Conservation (phyloP, 2,329 filamentous ascomycete genomes). For the Colletotrichum sp. region DNA sequence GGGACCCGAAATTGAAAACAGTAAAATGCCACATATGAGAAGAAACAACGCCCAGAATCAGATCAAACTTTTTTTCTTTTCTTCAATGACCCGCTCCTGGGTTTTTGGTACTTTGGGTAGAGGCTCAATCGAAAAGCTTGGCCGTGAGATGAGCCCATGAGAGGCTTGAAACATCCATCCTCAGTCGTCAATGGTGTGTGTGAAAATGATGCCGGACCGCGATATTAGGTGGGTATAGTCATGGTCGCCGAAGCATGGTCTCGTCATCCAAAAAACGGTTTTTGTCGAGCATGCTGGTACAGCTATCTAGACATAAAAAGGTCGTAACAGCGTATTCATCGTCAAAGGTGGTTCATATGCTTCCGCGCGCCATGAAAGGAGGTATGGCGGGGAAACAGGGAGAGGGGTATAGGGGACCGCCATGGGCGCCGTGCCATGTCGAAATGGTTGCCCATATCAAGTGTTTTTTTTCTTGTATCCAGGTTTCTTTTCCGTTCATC, state of each 20-base stretch:
- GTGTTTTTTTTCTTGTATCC: slow-evolving; percentile 42
- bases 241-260: slow-evolving; percentile 37
- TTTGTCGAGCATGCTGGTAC: slow-evolving; percentile 33
- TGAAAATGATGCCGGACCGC: slow-evolving; percentile 9
- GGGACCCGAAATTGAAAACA: not conserved
- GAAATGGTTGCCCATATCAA: slow-evolving; percentile 46
- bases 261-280: slow-evolving; percentile 20
- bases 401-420: slow-evolving; percentile 30
- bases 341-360: slow-evolving; percentile 36
- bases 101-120: not conserved
- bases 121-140: slow-evolving; percentile 1
- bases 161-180: not conserved
- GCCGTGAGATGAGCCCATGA: not conserved
- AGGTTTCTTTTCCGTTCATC: slow-evolving; percentile 40
- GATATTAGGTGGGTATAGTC: slow-evolving; percentile 45
- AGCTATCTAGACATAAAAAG: slow-evolving; percentile 50
- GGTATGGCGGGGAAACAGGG: slow-evolving; percentile 22
- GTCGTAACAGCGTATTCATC: slow-evolving; percentile 51
- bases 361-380: slow-evolving; percentile 20
- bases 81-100: slow-evolving; percentile 8
- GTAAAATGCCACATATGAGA: not conserved
- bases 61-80: slow-evolving; percentile 19
- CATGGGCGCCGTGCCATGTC: slow-evolving; percentile 35
- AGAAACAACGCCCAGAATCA: slow-evolving; percentile 6
- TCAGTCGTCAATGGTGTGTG: not conserved